phyloP scores from a whole-genome alignment of 768 basidiomycete species.

The Lanmaoa rubissima region DNA sequence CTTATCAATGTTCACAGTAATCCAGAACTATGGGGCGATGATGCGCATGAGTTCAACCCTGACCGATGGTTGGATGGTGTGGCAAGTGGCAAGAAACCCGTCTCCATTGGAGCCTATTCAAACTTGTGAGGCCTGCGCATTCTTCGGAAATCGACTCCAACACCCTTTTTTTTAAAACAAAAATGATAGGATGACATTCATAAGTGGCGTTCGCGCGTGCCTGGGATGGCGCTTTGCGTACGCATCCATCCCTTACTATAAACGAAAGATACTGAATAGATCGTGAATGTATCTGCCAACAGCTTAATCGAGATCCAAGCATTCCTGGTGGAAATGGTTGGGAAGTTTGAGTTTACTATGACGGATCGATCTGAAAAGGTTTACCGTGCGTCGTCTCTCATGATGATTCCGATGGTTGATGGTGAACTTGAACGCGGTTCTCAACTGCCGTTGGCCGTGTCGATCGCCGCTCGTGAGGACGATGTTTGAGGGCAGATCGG shows the following conservation, averaged over 20 bases:
- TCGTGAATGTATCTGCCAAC: neutral
- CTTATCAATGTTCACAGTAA: slow-evolving; percentile 14
- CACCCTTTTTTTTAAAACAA: neutral
- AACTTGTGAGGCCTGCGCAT: slow-evolving; percentile 21
- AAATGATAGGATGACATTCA: slow-evolving; percentile 31
- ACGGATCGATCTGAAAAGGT: slow-evolving; percentile 31
- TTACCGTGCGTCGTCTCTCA: slow-evolving; percentile 25
- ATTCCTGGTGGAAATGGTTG: slow-evolving; percentile 55
- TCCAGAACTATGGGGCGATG: slow-evolving; percentile 32
- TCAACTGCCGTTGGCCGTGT: slow-evolving; percentile 34
- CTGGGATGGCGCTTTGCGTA: slow-evolving; percentile 36
- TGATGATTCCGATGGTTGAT: slow-evolving; percentile 33
- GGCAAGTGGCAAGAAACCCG: slow-evolving; percentile 15
- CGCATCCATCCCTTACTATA: neutral
- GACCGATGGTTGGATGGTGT: slow-evolving; percentile 26
- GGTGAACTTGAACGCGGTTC: slow-evolving; percentile 31
- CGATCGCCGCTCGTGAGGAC: slow-evolving; percentile 10
- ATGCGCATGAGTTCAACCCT: slow-evolving; percentile 32
- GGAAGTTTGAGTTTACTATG: slow-evolving; percentile 49
- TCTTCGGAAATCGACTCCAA: neutral
- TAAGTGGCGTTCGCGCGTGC: slow-evolving; percentile 23
- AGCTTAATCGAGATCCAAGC: slow-evolving; percentile 53
- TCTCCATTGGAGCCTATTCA: slow-evolving; percentile 29
- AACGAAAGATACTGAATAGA: neutral
- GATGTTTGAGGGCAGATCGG: neutral